phyloP scores from a whole-genome alignment of 352 stramenopile genomes.

The Globisporangium recalcitrans region DNA sequence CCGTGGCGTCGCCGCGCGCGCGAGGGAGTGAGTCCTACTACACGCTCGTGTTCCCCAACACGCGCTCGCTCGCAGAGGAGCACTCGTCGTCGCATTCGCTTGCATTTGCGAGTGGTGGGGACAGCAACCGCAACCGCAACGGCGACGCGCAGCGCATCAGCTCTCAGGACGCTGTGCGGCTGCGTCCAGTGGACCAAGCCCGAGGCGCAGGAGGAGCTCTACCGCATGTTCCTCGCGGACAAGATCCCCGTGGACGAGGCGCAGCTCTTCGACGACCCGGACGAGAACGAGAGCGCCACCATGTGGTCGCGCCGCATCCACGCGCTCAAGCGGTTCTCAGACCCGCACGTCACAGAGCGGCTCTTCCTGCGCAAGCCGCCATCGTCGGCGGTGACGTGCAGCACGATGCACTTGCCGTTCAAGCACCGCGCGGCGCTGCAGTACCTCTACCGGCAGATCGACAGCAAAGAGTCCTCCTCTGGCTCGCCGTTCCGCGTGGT shows the following conservation, averaged over 20 bases:
- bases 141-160: conserved; percentile 30
- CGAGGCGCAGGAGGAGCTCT: conserved; percentile 59
- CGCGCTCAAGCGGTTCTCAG: conserved; percentile 37
- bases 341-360: conserved; percentile 24
- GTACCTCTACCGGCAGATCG: conserved; percentile 70
- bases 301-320: conserved; percentile 70
- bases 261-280: conserved; percentile 40
- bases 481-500: conserved; percentile 60
- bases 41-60: conserved; percentile 64
- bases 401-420: conserved; percentile 41
- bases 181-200: conserved; percentile 32
- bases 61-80: conserved; percentile 12
- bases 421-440: conserved; percentile 40
- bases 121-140: background rate
- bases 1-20: conserved; percentile 38
- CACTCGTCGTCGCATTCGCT: background rate
- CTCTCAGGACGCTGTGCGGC: conserved; percentile 39
- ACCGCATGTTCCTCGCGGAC: conserved; percentile 61
- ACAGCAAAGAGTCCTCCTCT: conserved; percentile 22
- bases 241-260: conserved; percentile 55
- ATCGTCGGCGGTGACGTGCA: background rate
- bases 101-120: background rate
- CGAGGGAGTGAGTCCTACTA: conserved; percentile 57
- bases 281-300: conserved; percentile 32
- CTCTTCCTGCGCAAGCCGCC: background rate